Percentiles rank a stretch among this genome's conserved stretches.
phyloP scores from a whole-genome alignment of 2,329 filamentous ascomycete genomes.

The Penicillium fuscoglaucum region DNA sequence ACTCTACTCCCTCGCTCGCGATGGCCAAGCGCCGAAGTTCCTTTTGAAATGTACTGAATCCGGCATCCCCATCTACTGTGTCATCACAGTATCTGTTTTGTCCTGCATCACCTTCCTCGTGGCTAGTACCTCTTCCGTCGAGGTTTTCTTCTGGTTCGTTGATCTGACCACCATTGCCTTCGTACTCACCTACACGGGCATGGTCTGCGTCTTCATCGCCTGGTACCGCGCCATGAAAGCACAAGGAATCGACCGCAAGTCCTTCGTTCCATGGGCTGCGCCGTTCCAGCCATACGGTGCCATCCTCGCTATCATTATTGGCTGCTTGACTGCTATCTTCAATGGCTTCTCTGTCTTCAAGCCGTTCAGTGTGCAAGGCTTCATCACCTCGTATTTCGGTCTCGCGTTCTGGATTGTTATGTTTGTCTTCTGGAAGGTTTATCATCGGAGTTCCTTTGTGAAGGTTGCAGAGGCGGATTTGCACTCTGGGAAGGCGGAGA shows the following conservation, averaged over 20 bases:
- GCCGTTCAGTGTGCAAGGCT: conserved; percentile 47
- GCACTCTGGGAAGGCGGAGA: conserved; percentile 35
- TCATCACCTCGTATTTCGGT: conserved; percentile 55
- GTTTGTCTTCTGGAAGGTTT: conserved; percentile 39
- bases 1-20: conserved; percentile 50
- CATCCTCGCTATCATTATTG: conserved; percentile 59
- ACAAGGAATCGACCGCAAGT: conserved; percentile 66
- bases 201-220: conserved; percentile 67
- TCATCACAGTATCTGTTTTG: conserved; percentile 63
- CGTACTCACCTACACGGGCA: conserved; percentile 56
- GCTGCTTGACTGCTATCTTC: conserved; percentile 61
- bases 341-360: conserved; percentile 58
- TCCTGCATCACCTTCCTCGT: conserved; percentile 71
- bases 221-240: conserved; percentile 68
- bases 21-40: conserved; percentile 55
- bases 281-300: conserved; percentile 69
- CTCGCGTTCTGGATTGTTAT: conserved; percentile 46
- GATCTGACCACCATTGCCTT: conserved; percentile 51
- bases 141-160: conserved; percentile 71
- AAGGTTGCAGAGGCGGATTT: conserved; percentile 32
- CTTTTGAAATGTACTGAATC: conserved; percentile 59
- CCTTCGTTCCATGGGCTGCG: conserved; percentile 65
- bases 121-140: conserved; percentile 61
- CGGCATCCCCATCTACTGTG: conserved; percentile 71
- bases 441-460: conserved; percentile 32